Conservation (phyloP, 306 rosid genomes). For the Quercus aquifolioides region DNA sequence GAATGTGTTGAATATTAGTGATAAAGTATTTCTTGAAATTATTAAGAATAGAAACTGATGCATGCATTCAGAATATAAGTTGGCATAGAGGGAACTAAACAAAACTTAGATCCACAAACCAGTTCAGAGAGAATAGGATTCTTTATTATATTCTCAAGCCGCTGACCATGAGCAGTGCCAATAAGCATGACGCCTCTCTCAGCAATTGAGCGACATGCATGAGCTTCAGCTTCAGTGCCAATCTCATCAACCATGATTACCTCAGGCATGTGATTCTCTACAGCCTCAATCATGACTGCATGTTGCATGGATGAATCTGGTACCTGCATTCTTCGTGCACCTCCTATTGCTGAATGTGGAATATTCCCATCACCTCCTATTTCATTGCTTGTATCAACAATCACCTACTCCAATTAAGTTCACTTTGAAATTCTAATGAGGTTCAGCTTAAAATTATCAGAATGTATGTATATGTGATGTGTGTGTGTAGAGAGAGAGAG, state of each 20-base stretch:
- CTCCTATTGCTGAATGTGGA: slow-evolving; percentile 72
- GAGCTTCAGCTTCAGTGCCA: slow-evolving; percentile 67
- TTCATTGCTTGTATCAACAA: slow-evolving; percentile 77
- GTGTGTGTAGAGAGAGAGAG: not conserved
- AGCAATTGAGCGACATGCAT: slow-evolving; percentile 65
- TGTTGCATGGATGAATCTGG: slow-evolving; percentile 67
- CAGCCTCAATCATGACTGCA: slow-evolving; percentile 72
- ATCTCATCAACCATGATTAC: slow-evolving; percentile 75
- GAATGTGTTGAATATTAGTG: not conserved
- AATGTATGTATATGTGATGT: not conserved
- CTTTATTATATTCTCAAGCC: slow-evolving; percentile 57
- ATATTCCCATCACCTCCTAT: slow-evolving; percentile 70
- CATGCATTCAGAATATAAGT: not conserved
- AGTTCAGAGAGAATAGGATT: slow-evolving; percentile 58
- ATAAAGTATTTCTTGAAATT: not conserved
- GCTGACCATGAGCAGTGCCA: slow-evolving; percentile 68
- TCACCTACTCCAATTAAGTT: slow-evolving; percentile 38
- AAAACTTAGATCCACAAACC: slow-evolving; percentile 30
- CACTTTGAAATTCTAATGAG: slow-evolving; percentile 6
- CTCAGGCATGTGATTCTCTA: slow-evolving; percentile 78
- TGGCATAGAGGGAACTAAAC: slow-evolving; percentile 4
- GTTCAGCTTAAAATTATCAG: not conserved
- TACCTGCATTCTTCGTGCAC: slow-evolving; percentile 72
- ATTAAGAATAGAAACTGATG: not conserved
- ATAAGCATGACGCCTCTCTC: slow-evolving; percentile 75